Evolutionary conservation across 192 early-diverging fungal genomes (phyloP), one percentile per base, ranked within the genome.

Genomic region (Coemansia sp.): DNA sequence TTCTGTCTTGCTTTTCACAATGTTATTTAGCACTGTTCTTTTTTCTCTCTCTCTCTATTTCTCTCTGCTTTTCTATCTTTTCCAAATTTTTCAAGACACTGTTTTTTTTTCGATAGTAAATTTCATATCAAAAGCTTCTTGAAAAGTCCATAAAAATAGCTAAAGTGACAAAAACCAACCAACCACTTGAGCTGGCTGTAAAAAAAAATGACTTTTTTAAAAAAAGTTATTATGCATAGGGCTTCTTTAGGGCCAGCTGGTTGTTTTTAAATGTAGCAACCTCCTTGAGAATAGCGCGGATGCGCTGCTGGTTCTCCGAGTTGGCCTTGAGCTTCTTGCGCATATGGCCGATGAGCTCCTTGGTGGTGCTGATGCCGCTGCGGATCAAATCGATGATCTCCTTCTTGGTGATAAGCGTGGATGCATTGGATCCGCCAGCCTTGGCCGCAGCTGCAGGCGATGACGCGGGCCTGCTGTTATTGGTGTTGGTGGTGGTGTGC

Each of bases 311-410:
- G 69, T 81, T 81, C 3, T 62, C 63, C 0, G 79, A 69, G 44
- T 76, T 73, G n/a, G 72, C 79, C 74, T 81, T 83, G 49, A 91
- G 80, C 56, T 87, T 84, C 57, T 71, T 83, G 32, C 84, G 83
- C 60, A 91, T 78, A 10, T 70, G 73, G 33, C 71, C 65, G 35
- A 91, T 81, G 16, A 91, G 77, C 25, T 88, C 85, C 61, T 84
- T 84, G 28, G 87, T 86, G 3, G 84, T 85, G 70, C 84, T 66
- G 50, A 80, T 81, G 14, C 77, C 69, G 30, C 70, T 80, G 35
- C 72, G 83, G 51, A 86, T 83, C 23, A 87, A 43, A 4, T 81
- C 74, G 14, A 89, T 72, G 3, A 91, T 86, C 60, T 91, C 89
- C 19, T 78, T 71, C 56, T 88, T 86, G 18, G 85, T 89, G 33